phyloP scores from a whole-genome alignment of 1,284 basidiomycete genomes.

The Rhodofomes roseus region DNA sequence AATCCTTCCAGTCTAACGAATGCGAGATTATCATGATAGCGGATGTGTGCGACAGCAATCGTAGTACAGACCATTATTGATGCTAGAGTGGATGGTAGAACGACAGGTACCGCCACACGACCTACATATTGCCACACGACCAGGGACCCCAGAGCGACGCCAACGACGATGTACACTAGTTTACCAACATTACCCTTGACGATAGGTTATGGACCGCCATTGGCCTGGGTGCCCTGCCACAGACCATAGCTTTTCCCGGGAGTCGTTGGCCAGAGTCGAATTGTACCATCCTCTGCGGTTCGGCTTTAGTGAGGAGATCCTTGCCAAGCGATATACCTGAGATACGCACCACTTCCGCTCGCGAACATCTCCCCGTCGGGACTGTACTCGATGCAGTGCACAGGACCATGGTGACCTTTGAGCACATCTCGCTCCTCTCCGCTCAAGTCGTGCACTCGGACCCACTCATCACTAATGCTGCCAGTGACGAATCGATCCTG shows the following conservation, averaged over 20 bases:
- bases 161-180: slow-evolving; percentile 15
- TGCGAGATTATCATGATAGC: slow-evolving; percentile 8
- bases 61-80: slow-evolving; percentile 17
- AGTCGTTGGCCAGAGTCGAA: slow-evolving; percentile 94
- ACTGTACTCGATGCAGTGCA: slow-evolving; percentile 90
- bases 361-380: slow-evolving; percentile 99
- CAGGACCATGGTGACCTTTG: slow-evolving; percentile 97
- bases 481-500: slow-evolving; percentile 94
- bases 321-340: too few relatives aligned
- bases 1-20: not conserved
- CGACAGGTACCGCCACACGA: not conserved
- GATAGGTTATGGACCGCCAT: slow-evolving; percentile 41
- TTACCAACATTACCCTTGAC: slow-evolving; percentile 19
- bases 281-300: slow-evolving; percentile 78
- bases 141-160: slow-evolving; percentile 1
- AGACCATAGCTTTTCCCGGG: slow-evolving; percentile 92
- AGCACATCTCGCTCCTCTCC: slow-evolving; percentile 89
- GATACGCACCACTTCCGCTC: slow-evolving; percentile 88
- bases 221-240: slow-evolving; percentile 71
- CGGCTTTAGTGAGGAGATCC: too few relatives aligned
- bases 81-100: slow-evolving; percentile 13
- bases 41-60: slow-evolving; percentile 17
- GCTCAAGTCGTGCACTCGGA: slow-evolving; percentile 88
- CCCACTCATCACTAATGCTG: slow-evolving; percentile 92
- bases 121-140: slow-evolving; percentile 1